A percentile compares a stretch with the other conserved stretches of the same genome.
phyloP scores from a whole-genome alignment of 1,284 basidiomycete genomes.

The Ganoderma lingzhi region DNA sequence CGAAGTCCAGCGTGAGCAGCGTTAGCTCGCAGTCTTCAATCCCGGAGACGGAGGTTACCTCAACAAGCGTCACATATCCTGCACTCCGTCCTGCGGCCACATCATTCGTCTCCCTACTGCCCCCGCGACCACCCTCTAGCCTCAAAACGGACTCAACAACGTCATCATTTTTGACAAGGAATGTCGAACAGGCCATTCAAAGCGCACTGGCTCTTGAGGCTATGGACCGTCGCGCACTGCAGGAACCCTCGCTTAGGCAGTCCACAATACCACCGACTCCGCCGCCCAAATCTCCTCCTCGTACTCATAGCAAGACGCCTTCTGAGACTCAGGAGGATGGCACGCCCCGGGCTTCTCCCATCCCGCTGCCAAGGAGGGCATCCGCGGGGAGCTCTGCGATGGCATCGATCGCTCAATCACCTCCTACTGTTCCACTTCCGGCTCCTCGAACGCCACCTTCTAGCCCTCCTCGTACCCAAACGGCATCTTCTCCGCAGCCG shows the following conservation, averaged over 20 bases:
- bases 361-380: slow-evolving; percentile 2
- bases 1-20: slow-evolving; percentile 42
- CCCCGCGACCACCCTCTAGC: slow-evolving; percentile 26
- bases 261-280: slow-evolving; percentile 23
- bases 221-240: slow-evolving; percentile 30
- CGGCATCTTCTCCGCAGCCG: slow-evolving; percentile 23
- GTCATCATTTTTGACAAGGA: slow-evolving; percentile 54
- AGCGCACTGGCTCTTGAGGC: slow-evolving; percentile 50
- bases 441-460: slow-evolving; percentile 9
- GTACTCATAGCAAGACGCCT: slow-evolving; percentile 5
- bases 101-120: slow-evolving; percentile 53
- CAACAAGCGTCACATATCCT: slow-evolving; percentile 66
- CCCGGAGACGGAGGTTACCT: slow-evolving; percentile 45
- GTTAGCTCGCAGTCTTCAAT: slow-evolving; percentile 58
- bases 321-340: slow-evolving; percentile 7
- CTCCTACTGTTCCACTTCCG: not conserved
- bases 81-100: slow-evolving; percentile 66
- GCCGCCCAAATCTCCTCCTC: slow-evolving; percentile 18
- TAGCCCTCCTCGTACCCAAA: slow-evolving; percentile 10
- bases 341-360: slow-evolving; percentile 11
- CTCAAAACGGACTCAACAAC: slow-evolving; percentile 15
- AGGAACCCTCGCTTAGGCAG: slow-evolving; percentile 1
- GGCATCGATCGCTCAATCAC: slow-evolving; percentile 11
- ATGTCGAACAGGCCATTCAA: slow-evolving; percentile 68
- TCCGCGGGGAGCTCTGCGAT: not conserved